A percentile compares a stretch with the other conserved stretches of the same genome.
These are phyloP conservation scores for Dillenia turbinata DNA, from an alignment of 164 flowering plant species.

Conservation along the genomic window DNA sequence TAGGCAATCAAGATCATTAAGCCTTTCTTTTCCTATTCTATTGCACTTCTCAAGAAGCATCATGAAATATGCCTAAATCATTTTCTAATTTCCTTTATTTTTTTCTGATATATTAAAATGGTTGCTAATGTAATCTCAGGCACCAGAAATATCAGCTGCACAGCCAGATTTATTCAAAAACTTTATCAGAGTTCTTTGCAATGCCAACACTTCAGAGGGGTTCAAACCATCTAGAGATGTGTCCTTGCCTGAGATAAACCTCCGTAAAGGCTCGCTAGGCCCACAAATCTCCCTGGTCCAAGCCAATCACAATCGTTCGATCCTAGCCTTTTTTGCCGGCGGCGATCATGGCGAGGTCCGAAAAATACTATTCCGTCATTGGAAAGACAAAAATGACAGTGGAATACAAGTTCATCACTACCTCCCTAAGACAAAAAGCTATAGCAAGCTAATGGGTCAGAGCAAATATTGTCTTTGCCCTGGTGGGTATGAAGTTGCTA, in stretches of 20 bases:
- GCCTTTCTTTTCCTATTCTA: too few species aligned
- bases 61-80: too few species aligned
- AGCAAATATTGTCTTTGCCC: constrained; percentile 38
- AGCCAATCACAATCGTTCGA: constrained; percentile 1
- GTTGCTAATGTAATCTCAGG: constrained; percentile 17
- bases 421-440: constrained; percentile 25
- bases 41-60: too few species aligned
- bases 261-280: constrained; percentile 4
- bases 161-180: constrained; percentile 20
- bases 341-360: constrained; percentile 26
- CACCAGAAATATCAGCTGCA: constrained; percentile 26
- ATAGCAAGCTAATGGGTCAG: constrained; percentile 16
- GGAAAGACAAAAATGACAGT: constrained; percentile 26
- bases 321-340: constrained; percentile 39
- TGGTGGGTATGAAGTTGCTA: constrained; percentile 38
- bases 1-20: too few species aligned
- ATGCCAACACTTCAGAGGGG: constrained; percentile 47
- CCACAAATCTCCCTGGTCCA: constrained; percentile 1
- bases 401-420: constrained; percentile 19
- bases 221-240: constrained; percentile 36
- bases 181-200: constrained; percentile 44
- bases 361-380: constrained; percentile 14
- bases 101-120: too few species aligned
- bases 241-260: constrained; percentile 36
- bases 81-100: too few species aligned